Evolutionary conservation across 2,329 filamentous ascomycete species (phyloP), one percentile per base, ranked within the genome.

Genomic region (Cytospora schulzeri): DNA sequence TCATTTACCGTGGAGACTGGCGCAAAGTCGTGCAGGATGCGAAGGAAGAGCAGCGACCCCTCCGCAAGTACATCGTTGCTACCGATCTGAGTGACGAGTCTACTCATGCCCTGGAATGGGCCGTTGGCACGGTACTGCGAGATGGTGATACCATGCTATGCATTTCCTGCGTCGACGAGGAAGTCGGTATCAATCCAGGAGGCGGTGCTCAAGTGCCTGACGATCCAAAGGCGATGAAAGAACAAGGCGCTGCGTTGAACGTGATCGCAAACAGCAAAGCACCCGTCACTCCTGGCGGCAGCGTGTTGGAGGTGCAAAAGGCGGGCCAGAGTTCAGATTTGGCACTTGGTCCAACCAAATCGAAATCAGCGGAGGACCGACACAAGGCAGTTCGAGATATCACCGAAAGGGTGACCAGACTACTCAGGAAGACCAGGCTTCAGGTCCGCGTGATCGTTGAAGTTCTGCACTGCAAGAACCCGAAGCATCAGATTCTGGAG

Each of bases 401-500:
- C 66, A 93, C 92, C 1, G 87, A 94, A 63, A 87, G 90, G 38
- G 92, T 96, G 61, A 85, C 95, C n/a, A 91, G 89, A 69, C 80
- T 98, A 54, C 79, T 99, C 66, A 86, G 94, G 66, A 97, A 96
- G 82, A 99, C 95, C 0, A 87, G 91, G 68, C 81, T 99, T 65
- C 94, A 99, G 75, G 93, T 97, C 57, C 88, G 93, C 64, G 91
- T 97, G 56, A 92, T 97, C 58, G 90, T 99, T 38, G 95, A 99
- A 77, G 94, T 98, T 31, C 90, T 99, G 69, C 95, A 98, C 78
- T 98, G 95, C 88, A 98, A 97, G 83, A 97, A 91, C 73, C 93
- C 95, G 4, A 94, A 95, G 76, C 93, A 97, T 75, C 85, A 98
- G 80, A 93, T 99, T 68, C 96, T 93, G 0, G 95, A 98, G 80